A percentile compares a stretch with the other conserved stretches of the same genome.
Conservation (phyloP, 257 asterid species). For the Solanum chilense region DNA sequence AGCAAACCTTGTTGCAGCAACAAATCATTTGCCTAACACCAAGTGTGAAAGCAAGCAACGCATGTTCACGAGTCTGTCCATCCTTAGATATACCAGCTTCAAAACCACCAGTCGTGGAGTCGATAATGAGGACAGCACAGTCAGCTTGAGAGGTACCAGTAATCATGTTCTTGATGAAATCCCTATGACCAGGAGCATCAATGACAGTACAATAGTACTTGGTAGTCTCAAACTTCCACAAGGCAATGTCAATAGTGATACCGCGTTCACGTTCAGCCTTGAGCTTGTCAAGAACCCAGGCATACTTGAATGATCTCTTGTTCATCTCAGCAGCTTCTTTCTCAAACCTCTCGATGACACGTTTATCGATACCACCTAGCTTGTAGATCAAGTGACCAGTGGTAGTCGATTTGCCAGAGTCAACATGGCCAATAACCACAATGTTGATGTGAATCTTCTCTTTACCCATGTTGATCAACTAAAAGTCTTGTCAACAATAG, state of each 20-base stretch:
- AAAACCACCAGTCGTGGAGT: slow-evolving; percentile 85
- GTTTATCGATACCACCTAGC: slow-evolving; percentile 83
- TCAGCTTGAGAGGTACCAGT: slow-evolving; percentile 90
- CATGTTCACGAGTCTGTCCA: slow-evolving; percentile 89
- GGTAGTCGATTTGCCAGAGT: slow-evolving; percentile 39
- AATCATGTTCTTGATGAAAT: slow-evolving; percentile 81
- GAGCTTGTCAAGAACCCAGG: slow-evolving; percentile 87
- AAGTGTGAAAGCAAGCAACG: slow-evolving; percentile 70
- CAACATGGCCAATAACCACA: slow-evolving; percentile 47
- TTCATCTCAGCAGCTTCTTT: slow-evolving; percentile 90
- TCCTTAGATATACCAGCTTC: slow-evolving; percentile 89
- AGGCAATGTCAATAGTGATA: slow-evolving; percentile 73
- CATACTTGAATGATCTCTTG: slow-evolving; percentile 84
- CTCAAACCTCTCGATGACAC: slow-evolving; percentile 82
- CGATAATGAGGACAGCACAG: slow-evolving; percentile 73
- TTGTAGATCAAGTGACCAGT: slow-evolving; percentile 61
- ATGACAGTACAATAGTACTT: slow-evolving; percentile 85
- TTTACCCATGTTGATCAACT: slow-evolving; percentile 15
- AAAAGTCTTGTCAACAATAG: neutral
- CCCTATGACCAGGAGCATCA: slow-evolving; percentile 90
- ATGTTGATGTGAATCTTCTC: slow-evolving; percentile 36
- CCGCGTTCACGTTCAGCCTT: slow-evolving; percentile 94
- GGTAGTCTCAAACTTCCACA: slow-evolving; percentile 89
- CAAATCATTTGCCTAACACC: slow-evolving; percentile 82
- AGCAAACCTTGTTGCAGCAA: slow-evolving; percentile 65